These are phyloP conservation scores for Suillus subluteus DNA, from an alignment of 768 basidiomycete genomes.

Conservation along the genomic window DNA sequence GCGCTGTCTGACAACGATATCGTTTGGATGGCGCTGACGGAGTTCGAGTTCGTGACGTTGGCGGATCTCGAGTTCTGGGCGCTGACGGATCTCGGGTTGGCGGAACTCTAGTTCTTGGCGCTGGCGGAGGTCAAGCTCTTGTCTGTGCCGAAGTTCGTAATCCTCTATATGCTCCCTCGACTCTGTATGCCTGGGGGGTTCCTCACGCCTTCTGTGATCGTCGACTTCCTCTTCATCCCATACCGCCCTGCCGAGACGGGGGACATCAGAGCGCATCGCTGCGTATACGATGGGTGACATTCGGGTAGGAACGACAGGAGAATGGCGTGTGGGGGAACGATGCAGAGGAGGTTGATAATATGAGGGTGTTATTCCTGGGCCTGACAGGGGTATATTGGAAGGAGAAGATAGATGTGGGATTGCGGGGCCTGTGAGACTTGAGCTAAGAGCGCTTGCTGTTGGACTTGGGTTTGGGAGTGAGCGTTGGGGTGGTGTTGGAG, in stretches of 20 bases:
- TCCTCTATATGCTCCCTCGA: slow-evolving; percentile 16
- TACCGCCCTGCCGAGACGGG: slow-evolving; percentile 11
- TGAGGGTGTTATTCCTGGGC: slow-evolving; percentile 13
- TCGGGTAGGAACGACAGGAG: slow-evolving; percentile 18
- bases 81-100: slow-evolving; percentile 1
- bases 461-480: background rate
- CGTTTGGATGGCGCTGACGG: background rate
- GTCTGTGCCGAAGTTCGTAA: background rate
- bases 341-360: slow-evolving; percentile 9
- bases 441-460: slow-evolving; percentile 6
- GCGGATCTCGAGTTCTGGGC: slow-evolving; percentile 1
- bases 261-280: slow-evolving; percentile 10
- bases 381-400: background rate
- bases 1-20: background rate
- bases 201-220: background rate
- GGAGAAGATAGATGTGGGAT: slow-evolving; percentile 14
- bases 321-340: slow-evolving; percentile 21
- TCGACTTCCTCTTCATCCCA: slow-evolving; percentile 11
- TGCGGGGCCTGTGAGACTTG: slow-evolving; percentile 12
- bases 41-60: slow-evolving; percentile 1
- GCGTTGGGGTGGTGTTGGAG: slow-evolving; percentile 13
- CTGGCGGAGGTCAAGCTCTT: background rate
- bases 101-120: slow-evolving; percentile 2
- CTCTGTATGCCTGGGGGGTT: slow-evolving; percentile 17
- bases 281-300: slow-evolving; percentile 8